A percentile compares a stretch with the other conserved stretches of the same genome.
Conservation (phyloP, 805 yeast species). For the Myxozyma kluyveri region DNA sequence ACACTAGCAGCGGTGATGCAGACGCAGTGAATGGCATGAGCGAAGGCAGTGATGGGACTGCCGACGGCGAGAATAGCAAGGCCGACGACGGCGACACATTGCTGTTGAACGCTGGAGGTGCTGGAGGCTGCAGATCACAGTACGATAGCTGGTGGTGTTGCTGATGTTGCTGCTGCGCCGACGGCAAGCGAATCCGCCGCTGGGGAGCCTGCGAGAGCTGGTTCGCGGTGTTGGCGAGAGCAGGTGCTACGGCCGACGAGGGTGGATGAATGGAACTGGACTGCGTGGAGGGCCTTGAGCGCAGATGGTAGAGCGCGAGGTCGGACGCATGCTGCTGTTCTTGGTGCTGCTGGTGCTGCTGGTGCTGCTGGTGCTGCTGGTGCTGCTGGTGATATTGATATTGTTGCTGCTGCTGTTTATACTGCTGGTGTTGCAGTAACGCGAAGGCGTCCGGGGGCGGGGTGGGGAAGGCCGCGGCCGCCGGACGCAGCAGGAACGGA, state of each 20-base stretch:
- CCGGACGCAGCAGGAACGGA: not conserved
- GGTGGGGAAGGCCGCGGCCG: conserved; percentile 9
- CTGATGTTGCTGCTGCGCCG: too few species aligned
- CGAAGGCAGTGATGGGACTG: conserved; percentile 1
- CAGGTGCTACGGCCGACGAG: too few species aligned
- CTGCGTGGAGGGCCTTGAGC: not conserved
- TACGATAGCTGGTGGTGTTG: too few species aligned
- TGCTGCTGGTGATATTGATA: not conserved
- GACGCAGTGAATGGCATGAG: not conserved
- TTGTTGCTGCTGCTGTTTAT: not conserved
- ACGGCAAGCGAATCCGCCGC: too few species aligned
- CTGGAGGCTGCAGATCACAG: too few species aligned
- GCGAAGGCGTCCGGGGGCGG: conserved; percentile 16
- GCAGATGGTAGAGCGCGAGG: not conserved
- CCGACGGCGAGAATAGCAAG: conserved; percentile 1
- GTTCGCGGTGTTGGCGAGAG: too few species aligned
- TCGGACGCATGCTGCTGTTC: not conserved
- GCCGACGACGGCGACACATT: too few species aligned
- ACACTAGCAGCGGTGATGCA: conserved; percentile 6
- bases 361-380: not conserved
- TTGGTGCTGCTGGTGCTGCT: not conserved
- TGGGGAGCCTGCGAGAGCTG: too few species aligned
- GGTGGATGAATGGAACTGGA: not conserved
- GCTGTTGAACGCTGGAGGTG: too few species aligned
- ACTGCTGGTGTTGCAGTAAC: not conserved